Conservation (phyloP, 1,284 basidiomycete genomes). For the Apiotrichum mycotoxinovorans region DNA sequence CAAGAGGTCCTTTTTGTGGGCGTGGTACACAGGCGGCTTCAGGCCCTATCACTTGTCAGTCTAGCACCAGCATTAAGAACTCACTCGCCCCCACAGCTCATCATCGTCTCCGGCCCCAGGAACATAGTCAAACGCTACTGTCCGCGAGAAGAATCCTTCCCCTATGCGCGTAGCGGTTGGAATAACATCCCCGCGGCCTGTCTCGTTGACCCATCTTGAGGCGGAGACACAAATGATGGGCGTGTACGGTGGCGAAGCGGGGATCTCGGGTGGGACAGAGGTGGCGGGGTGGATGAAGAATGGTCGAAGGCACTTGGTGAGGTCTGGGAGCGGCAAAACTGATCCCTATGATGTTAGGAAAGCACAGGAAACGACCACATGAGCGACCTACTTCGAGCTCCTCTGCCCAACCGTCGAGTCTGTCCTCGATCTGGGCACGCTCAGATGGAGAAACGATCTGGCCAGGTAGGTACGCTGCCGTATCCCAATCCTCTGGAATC, state of each 20-base stretch:
- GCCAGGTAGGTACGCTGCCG: constrained; percentile 39
- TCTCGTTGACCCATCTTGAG: constrained; percentile 38
- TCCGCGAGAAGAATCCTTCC: constrained; percentile 20
- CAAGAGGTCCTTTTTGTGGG: constrained; percentile 30
- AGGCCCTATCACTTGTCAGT: constrained; percentile 32
- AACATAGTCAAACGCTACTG: constrained; percentile 49
- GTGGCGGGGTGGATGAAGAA: constrained; percentile 49
- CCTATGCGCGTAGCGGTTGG: constrained; percentile 34
- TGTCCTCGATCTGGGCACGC: constrained; percentile 54
- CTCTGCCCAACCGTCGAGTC: constrained; percentile 61
- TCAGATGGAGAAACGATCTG: constrained; percentile 47
- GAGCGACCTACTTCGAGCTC: constrained; percentile 55
- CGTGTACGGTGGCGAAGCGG: constrained; percentile 28
- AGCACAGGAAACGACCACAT: neutral
- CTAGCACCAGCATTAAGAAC: neutral
- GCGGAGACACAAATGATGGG: constrained; percentile 50
- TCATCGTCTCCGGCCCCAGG: constrained; percentile 51
- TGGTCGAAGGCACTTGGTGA: constrained; percentile 45
- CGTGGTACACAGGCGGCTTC: constrained; percentile 39
- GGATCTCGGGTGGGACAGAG: constrained; percentile 29
- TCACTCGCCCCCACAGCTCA: constrained; percentile 49
- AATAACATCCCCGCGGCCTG: constrained; percentile 25
- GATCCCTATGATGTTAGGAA: constrained; percentile 30
- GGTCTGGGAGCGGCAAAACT: constrained; percentile 40
- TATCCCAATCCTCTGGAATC: constrained; percentile 31